phyloP scores from a whole-genome alignment of 2,329 filamentous ascomycete genomes.

The Ophiocordyceps unilateralis region DNA sequence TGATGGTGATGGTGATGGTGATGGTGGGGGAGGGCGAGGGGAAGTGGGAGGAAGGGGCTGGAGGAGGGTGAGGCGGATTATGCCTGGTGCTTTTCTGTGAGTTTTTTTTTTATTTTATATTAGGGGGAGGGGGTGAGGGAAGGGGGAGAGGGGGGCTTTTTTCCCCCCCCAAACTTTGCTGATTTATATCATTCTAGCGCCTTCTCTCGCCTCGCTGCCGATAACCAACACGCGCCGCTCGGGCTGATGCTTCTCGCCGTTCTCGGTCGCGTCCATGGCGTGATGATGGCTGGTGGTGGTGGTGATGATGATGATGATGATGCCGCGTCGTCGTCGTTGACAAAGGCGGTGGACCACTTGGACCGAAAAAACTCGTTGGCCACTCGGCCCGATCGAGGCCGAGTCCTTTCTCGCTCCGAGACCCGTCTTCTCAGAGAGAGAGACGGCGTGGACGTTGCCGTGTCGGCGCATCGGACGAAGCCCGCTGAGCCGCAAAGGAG shows the following conservation, averaged over 20 bases:
- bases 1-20: too few relatives aligned
- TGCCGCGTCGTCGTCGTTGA: slow-evolving; percentile 1
- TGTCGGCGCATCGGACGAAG: too few relatives aligned
- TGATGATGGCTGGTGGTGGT: slow-evolving; percentile 3
- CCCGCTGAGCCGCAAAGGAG: too few relatives aligned
- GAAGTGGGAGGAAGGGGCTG: slow-evolving; percentile 17
- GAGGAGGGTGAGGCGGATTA: slow-evolving; percentile 9
- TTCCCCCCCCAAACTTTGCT: neutral
- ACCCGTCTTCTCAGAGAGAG: too few relatives aligned
- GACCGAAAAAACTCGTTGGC: too few relatives aligned
- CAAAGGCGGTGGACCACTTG: neutral
- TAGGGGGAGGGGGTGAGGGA: neutral
- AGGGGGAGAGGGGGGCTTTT: too few relatives aligned
- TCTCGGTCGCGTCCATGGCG: slow-evolving; percentile 38
- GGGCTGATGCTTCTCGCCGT: slow-evolving; percentile 51
- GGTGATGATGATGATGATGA: too few relatives aligned
- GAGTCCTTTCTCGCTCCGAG: slow-evolving; percentile 13
- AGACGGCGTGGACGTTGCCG: too few relatives aligned
- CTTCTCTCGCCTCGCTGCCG: slow-evolving; percentile 54
- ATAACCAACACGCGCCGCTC: slow-evolving; percentile 55
- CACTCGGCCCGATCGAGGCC: slow-evolving; percentile 9
- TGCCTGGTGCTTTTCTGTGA: slow-evolving; percentile 20
- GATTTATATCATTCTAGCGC: slow-evolving; percentile 18
- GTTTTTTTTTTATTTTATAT: slow-evolving; percentile 2
- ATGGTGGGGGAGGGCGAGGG: too few relatives aligned